These are phyloP conservation scores for Stagonosporopsis vannaccii DNA, from an alignment of 2,329 filamentous ascomycete species.

Conservation along the genomic window DNA sequence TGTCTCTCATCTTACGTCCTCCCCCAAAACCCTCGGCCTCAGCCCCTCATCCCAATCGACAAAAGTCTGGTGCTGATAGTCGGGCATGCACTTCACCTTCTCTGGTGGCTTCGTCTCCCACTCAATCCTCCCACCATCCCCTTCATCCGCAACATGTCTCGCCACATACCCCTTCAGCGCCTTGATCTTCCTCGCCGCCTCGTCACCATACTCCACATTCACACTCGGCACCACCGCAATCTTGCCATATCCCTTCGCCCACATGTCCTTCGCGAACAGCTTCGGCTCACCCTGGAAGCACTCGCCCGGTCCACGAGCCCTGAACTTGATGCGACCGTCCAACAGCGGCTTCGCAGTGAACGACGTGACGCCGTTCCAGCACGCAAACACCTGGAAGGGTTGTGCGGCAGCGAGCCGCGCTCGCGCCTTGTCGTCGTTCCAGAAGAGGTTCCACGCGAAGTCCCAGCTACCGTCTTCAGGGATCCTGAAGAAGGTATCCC, in stretches of 20 bases:
- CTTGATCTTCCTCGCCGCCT: conserved; percentile 57
- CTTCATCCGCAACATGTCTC: conserved; percentile 41
- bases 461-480: conserved; percentile 59
- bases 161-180: conserved; percentile 59
- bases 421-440: conserved; percentile 54
- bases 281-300: conserved; percentile 64
- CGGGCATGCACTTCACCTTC: conserved; percentile 58
- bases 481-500: conserved; percentile 64
- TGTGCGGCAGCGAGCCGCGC: conserved; percentile 43
- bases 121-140: conserved; percentile 47
- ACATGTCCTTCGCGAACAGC: conserved; percentile 66
- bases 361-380: conserved; percentile 66
- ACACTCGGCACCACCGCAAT: conserved; percentile 65
- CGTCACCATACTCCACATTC: conserved; percentile 63
- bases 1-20: not conserved
- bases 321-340: conserved; percentile 55
- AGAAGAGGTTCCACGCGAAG: conserved; percentile 52
- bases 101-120: conserved; percentile 57
- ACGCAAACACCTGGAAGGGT: conserved; percentile 68
- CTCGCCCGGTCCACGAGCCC: conserved; percentile 52
- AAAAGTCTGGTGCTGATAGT: conserved; percentile 23
- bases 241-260: conserved; percentile 49
- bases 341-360: conserved; percentile 60
- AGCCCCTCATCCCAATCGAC: conserved; percentile 20
- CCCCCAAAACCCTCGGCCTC: not conserved